phyloP scores from a whole-genome alignment of 345 rosid genomes.

The Rhodomyrtus tomentosa region DNA sequence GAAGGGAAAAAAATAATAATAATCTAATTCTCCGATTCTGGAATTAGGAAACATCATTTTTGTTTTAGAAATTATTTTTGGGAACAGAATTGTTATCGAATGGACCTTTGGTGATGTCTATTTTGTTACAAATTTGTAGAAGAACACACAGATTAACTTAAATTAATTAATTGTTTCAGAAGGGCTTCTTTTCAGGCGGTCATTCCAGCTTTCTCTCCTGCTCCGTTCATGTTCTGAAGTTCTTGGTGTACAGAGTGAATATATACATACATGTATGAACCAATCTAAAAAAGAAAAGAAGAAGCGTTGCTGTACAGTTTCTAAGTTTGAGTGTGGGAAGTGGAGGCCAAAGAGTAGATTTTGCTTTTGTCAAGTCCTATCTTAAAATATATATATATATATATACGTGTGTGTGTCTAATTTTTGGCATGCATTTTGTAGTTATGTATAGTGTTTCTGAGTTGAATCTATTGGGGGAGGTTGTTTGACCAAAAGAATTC shows the following conservation, averaged over 20 bases:
- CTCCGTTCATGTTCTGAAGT: conserved; percentile 6
- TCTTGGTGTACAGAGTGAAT: not conserved
- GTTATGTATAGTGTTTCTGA: not conserved
- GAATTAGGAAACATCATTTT: too few relatives aligned
- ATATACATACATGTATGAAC: too few relatives aligned
- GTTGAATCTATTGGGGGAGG: not conserved
- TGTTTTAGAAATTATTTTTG: too few relatives aligned
- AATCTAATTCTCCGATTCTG: too few relatives aligned
- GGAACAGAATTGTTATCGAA: too few relatives aligned
- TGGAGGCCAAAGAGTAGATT: not conserved
- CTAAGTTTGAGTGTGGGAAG: not conserved
- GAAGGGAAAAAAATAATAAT: too few relatives aligned
- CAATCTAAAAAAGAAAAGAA: too few relatives aligned
- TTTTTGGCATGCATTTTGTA: not conserved
- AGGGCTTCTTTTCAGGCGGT: not conserved
- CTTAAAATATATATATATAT: not conserved
- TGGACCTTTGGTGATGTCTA: too few relatives aligned
- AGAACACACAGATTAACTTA: not conserved
- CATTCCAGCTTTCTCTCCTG: conserved; percentile 5
- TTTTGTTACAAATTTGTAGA: not conserved
- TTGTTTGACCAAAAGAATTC: not conserved
- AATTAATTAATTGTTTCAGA: not conserved
- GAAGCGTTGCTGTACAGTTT: not conserved
- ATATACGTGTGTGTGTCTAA: too few relatives aligned
- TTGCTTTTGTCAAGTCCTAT: not conserved